phyloP scores from a whole-genome alignment of 495 filamentous ascomycete genomes.

The Apodospora peruviana region DNA sequence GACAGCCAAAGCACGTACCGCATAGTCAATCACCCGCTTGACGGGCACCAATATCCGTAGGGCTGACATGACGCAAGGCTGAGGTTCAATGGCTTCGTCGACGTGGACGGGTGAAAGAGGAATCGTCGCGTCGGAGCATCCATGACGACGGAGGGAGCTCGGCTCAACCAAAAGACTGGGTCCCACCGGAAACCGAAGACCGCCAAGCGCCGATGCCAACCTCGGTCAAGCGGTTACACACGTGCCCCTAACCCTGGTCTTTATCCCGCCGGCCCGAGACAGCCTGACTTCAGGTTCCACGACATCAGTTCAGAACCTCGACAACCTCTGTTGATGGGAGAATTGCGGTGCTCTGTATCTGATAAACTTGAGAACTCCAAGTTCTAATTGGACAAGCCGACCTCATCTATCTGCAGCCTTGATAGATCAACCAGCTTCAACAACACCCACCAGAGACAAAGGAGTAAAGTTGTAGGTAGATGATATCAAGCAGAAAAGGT shows the following conservation, averaged over 20 bases:
- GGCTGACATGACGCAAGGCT: slow-evolving; percentile 58
- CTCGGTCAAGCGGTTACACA: slow-evolving; percentile 24
- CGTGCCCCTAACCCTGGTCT: slow-evolving; percentile 21
- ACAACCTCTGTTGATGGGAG: too few relatives aligned
- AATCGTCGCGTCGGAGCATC: slow-evolving; percentile 6
- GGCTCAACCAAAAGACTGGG: not conserved
- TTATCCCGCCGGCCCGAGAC: too few relatives aligned
- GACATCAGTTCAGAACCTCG: too few relatives aligned
- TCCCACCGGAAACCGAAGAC: not conserved
- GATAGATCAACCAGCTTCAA: too few relatives aligned
- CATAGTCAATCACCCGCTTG: slow-evolving; percentile 99
- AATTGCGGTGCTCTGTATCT: too few relatives aligned
- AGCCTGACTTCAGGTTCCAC: too few relatives aligned
- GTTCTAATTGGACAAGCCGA: too few relatives aligned
- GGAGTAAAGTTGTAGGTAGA: too few relatives aligned
- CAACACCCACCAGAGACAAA: too few relatives aligned
- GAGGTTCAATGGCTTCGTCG: slow-evolving; percentile 19
- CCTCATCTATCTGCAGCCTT: too few relatives aligned
- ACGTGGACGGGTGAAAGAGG: slow-evolving; percentile 2
- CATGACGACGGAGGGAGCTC: slow-evolving; percentile 12
- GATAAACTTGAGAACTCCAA: too few relatives aligned
- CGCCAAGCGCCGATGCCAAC: slow-evolving; percentile 33
- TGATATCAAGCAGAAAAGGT: too few relatives aligned
- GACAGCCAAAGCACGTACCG: slow-evolving; percentile 70
- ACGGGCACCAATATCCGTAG: slow-evolving; percentile 92